Base-by-base conservation (phyloP, 768 basidiomycete genomes). In the Epithele typhae region DNA sequence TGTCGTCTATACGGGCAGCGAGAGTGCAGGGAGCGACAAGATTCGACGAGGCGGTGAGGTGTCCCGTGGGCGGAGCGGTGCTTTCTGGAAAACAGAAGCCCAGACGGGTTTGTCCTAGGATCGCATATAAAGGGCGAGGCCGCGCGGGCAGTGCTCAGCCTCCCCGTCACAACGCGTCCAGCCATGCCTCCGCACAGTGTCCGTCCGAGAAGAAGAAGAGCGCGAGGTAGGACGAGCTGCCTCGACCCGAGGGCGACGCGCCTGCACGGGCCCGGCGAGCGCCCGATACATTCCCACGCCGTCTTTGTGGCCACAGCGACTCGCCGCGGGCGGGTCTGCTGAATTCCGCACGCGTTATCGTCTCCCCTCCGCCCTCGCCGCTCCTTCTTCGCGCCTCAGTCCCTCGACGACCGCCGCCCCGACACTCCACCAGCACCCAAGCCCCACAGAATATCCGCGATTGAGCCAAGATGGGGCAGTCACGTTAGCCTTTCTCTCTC, bases 391-490 rank as follows among this genome's bases (percentile, higher is more conserved):
- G 7, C 27, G 27, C 34, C 14, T 14, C 24, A 39, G 4, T 18
- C 19, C 34, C 25, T 38, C 19, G 35, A 24, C n/a, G 22, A 24
- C 4, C 9, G 25, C 19, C 33, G 23, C n/a, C 7, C 14, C 27
- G 27, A 7, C 7, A 30, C 27, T 30, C 27, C 27, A 30, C 27
- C 27, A 30, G 27, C 27, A 14, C 7, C 8, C 27, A 30, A n/a
- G 8, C 27, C 27, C 14, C 15, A 21, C 14, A 15, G 10, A 12
- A 36, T 40, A 38, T 37, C 4, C 36, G 34, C 48, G 43, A 48
- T 45, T 56, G 40, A 57, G 30, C 61, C 67, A 59, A 45, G 62
- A 88, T 90, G 88, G 88, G 88, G 67, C 88, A 90, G 77, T 77
- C 87, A 74, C 85, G 87, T 91, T 64, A 52, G 84, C 75, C 35